Conservation (phyloP, 495 filamentous ascomycete species). For the Xylaria sp. region DNA sequence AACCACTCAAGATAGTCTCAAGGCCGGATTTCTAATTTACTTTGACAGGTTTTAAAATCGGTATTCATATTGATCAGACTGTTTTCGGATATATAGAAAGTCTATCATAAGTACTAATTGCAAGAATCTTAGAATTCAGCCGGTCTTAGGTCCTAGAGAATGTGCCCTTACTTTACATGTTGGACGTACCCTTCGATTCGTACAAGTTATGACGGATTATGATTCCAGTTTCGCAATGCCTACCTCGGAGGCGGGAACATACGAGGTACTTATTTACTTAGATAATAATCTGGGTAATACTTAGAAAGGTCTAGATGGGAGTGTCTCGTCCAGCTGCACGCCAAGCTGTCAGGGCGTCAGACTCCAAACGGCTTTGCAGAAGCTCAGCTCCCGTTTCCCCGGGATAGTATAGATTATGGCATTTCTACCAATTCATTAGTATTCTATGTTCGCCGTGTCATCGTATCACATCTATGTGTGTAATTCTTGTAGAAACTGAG, state of each 20-base stretch:
- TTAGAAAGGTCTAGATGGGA: background rate
- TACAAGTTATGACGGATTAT: background rate
- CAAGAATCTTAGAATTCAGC: no score
- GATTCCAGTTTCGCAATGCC: background rate
- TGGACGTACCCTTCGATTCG: background rate
- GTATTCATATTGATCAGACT: background rate
- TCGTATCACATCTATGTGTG: background rate
- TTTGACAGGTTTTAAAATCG: background rate
- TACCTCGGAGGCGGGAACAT: no score
- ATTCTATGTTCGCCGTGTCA: background rate
- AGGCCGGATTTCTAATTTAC: background rate
- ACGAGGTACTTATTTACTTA: background rate
- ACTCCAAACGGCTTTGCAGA: background rate
- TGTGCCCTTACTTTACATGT: no score
- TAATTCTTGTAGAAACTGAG: background rate
- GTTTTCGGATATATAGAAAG: background rate
- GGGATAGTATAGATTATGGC: background rate
- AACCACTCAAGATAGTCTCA: background rate
- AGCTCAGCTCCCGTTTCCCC: background rate
- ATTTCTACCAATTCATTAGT: background rate
- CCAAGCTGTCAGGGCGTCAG: slow-evolving; percentile 9
- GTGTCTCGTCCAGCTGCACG: background rate
- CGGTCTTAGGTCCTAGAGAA: background rate
- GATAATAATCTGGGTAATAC: background rate
- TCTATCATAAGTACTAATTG: no score